These are phyloP conservation scores for Ceratobasidium sp. DNA, from an alignment of 1,284 basidiomycete genomes.

Conservation along the genomic window DNA sequence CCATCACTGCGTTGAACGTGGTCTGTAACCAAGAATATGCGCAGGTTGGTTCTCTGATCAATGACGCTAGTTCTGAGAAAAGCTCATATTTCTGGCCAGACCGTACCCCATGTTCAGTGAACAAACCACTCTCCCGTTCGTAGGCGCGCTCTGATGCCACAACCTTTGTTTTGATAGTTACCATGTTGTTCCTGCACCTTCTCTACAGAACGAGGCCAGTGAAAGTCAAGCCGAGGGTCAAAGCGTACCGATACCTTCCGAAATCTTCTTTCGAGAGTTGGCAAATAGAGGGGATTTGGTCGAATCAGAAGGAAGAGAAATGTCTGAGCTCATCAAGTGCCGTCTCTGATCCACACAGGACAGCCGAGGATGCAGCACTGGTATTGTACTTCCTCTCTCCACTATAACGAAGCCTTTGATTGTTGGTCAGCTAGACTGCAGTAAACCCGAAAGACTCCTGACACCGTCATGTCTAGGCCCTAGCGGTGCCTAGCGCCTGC, in stretches of 20 bases:
- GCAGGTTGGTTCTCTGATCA: constrained; percentile 36
- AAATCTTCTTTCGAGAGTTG: constrained; percentile 23
- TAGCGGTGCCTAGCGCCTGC: constrained; percentile 5
- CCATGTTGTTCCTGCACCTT: constrained; percentile 34
- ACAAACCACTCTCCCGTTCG: not conserved
- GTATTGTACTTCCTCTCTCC: not conserved
- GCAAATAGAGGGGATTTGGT: constrained; percentile 12
- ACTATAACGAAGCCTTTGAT: not conserved
- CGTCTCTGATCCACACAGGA: constrained; percentile 17
- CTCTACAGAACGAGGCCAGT: not conserved
- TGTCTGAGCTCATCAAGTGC: constrained; percentile 20
- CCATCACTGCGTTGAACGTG: constrained; percentile 76
- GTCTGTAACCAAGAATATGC: constrained; percentile 83
- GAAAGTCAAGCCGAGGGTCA: not conserved
- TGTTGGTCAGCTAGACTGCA: not conserved
- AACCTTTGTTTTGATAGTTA: not conserved
- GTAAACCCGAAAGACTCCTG: not conserved
- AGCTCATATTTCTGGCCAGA: not conserved
- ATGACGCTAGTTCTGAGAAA: too few species aligned
- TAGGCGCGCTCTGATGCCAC: too few species aligned
- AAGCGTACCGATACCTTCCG: not conserved
- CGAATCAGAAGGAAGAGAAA: constrained; percentile 4
- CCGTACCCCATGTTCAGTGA: constrained; percentile 39
- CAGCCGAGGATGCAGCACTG: too few species aligned
- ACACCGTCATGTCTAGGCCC: constrained; percentile 25